phyloP scores from a whole-genome alignment of 2,329 filamentous ascomycete genomes.

The Curvularia lunata region DNA sequence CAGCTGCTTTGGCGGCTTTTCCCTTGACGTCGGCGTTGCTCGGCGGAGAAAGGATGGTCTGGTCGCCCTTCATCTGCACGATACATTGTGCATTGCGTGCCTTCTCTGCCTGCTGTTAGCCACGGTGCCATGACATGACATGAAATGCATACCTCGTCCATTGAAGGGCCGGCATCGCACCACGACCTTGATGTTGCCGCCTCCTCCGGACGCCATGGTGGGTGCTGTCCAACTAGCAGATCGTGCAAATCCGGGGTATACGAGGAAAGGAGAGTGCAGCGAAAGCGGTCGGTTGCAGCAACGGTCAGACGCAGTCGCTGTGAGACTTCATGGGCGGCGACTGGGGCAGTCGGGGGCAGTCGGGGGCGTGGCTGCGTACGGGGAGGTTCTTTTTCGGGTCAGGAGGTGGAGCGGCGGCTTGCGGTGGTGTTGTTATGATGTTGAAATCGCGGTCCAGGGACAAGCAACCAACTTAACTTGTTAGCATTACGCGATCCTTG shows the following conservation, averaged over 20 bases:
- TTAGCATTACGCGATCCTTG: constrained; percentile 40
- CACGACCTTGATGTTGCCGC: constrained; percentile 97
- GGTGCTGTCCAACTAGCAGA: constrained; percentile 1
- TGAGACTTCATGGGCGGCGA: constrained; percentile 41
- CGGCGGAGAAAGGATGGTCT: constrained; percentile 84
- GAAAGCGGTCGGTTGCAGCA: constrained; percentile 19
- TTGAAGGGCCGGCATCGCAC: constrained; percentile 97
- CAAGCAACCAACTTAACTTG: constrained; percentile 26
- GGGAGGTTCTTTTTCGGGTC: constrained; percentile 16
- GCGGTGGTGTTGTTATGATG: constrained; percentile 27
- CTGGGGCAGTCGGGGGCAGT: constrained; percentile 2
- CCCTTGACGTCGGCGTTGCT: constrained; percentile 61
- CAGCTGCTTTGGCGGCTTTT: constrained; percentile 69
- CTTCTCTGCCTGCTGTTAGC: constrained; percentile 67
- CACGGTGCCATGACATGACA: background rate
- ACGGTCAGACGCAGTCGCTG: constrained; percentile 31
- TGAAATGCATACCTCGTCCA: constrained; percentile 71
- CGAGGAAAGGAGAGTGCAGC: constrained; percentile 23
- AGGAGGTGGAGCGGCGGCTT: constrained; percentile 32
- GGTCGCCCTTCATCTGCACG: constrained; percentile 91
- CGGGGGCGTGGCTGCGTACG: background rate
- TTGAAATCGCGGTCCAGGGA: constrained; percentile 18
- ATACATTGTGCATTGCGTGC: constrained; percentile 95
- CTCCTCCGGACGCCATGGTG: constrained; percentile 75
- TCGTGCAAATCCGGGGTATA: constrained; percentile 14